These are phyloP conservation scores for Colletotrichum sp. DNA, from an alignment of 2,329 filamentous ascomycete species.

Conservation along the genomic window DNA sequence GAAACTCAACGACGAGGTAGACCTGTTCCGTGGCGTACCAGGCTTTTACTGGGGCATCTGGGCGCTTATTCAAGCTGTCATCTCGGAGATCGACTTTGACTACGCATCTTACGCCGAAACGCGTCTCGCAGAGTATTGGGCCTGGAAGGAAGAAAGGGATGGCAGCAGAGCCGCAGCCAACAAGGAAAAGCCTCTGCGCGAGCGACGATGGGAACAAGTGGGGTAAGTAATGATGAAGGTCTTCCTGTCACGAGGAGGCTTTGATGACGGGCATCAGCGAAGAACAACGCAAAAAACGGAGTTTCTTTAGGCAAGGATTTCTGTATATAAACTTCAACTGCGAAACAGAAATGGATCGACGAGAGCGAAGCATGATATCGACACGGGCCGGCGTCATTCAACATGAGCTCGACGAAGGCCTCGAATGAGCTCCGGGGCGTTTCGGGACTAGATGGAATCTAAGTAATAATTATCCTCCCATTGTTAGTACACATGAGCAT, in stretches of 20 bases:
- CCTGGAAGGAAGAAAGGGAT: conserved; percentile 79
- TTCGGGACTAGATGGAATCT: not conserved
- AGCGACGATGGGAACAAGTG: conserved; percentile 77
- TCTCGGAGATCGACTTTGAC: conserved; percentile 96
- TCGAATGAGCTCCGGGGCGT: conserved; percentile 17
- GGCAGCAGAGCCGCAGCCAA: conserved; percentile 59
- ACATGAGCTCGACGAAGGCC: conserved; percentile 36
- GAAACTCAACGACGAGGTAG: conserved; percentile 79
- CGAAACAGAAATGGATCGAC: conserved; percentile 23
- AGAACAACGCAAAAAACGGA: not conserved
- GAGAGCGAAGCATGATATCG: conserved; percentile 22
- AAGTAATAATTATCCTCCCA: not conserved
- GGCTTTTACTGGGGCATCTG: conserved; percentile 95
- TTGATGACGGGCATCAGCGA: not conserved
- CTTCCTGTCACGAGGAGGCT: not conserved
- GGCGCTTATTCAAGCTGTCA: conserved; percentile 92
- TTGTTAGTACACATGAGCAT: not conserved
- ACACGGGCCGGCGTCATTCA: conserved; percentile 32
- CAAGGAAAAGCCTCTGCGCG: conserved; percentile 74
- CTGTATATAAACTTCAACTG: conserved; percentile 24
- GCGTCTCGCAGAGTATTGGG: conserved; percentile 89
- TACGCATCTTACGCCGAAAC: conserved; percentile 91
- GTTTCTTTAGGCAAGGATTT: conserved; percentile 17
- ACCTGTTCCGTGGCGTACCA: conserved; percentile 85
- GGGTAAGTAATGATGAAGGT: conserved; percentile 26